Percentiles rank a stretch among this genome's conserved stretches.
These are phyloP conservation scores for Pseudogymnoascus sp. DNA, from an alignment of 2,329 filamentous ascomycete species.

Conservation along the genomic window DNA sequence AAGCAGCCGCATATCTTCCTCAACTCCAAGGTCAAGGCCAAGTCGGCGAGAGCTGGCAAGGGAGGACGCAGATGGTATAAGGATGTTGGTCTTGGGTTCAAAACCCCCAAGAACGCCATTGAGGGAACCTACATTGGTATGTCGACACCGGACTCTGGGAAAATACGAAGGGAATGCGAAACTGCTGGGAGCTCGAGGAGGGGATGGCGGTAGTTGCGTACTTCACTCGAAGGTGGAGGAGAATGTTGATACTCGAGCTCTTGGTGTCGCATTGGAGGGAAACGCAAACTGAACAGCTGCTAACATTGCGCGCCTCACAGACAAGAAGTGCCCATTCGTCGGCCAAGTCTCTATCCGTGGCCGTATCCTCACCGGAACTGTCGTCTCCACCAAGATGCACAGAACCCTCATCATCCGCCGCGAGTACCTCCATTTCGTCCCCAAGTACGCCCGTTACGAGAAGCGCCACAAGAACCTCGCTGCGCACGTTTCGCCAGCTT, in stretches of 20 bases:
- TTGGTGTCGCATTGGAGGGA: not conserved
- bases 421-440: conserved; percentile 99
- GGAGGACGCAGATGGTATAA: conserved; percentile 97
- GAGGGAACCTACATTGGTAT: conserved; percentile 98
- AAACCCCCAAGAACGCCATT: conserved; percentile 97
- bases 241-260: conserved; percentile 5
- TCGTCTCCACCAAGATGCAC: conserved; percentile 99
- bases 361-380: conserved; percentile 98
- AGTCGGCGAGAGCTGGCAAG: conserved; percentile 80
- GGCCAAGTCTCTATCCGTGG: conserved; percentile 98
- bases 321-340: conserved; percentile 99
- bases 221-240: not conserved
- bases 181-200: not conserved
- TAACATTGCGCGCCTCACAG: conserved; percentile 38
- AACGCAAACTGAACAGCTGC: conserved; percentile 10
- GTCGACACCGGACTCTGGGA: conserved; percentile 33
- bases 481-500: conserved; percentile 96
- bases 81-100: conserved; percentile 98
- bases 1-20: conserved; percentile 99
- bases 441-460: conserved; percentile 99
- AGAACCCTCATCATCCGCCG: conserved; percentile 98
- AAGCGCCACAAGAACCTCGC: conserved; percentile 99
- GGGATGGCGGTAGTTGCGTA: not conserved
- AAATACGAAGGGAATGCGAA: not conserved
- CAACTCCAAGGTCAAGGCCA: conserved; percentile 87